Conservation (phyloP, 164 flowering plant genomes). For the Aristolochia californica region DNA sequence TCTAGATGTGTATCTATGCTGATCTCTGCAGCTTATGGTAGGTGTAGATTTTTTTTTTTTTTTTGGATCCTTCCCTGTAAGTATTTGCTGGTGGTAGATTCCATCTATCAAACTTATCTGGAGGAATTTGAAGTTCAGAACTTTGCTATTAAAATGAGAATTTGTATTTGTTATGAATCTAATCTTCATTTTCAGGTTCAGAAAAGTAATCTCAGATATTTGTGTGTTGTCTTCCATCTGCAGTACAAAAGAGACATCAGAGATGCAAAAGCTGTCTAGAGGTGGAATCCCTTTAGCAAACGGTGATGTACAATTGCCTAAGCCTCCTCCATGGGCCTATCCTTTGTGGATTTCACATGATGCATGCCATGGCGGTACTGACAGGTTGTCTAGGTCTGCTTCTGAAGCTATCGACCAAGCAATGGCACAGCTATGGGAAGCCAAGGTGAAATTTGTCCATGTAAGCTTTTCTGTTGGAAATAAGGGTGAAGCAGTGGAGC, state of each 20-base stretch:
- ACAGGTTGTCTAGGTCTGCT: conserved; percentile 76
- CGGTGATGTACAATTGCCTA: conserved; percentile 85
- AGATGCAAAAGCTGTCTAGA: conserved; percentile 62
- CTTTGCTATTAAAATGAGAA: not conserved
- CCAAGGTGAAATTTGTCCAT: conserved; percentile 78
- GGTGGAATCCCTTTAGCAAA: conserved; percentile 97
- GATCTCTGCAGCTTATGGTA: no score
- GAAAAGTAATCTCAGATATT: not conserved
- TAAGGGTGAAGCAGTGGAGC: conserved; percentile 11
- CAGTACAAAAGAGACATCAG: conserved; percentile 46
- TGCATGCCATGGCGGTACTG: conserved; percentile 51
- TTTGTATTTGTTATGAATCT: not conserved
- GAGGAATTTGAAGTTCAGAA: no score
- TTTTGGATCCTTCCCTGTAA: no score
- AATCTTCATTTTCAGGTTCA: not conserved
- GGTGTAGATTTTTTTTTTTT: no score
- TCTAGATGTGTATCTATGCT: no score
- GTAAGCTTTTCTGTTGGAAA: conserved; percentile 56
- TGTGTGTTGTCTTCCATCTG: conserved; percentile 16
- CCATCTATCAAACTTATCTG: no score
- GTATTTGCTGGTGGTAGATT: no score
- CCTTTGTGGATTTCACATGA: conserved; percentile 77
- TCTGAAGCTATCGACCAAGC: conserved; percentile 98
- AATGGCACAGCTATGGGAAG: conserved; percentile 79
- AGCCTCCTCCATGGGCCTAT: conserved; percentile 99